These are phyloP conservation scores for Thamnidium elegans DNA, from an alignment of 192 early-diverging fungal genomes.

Conservation along the genomic window DNA sequence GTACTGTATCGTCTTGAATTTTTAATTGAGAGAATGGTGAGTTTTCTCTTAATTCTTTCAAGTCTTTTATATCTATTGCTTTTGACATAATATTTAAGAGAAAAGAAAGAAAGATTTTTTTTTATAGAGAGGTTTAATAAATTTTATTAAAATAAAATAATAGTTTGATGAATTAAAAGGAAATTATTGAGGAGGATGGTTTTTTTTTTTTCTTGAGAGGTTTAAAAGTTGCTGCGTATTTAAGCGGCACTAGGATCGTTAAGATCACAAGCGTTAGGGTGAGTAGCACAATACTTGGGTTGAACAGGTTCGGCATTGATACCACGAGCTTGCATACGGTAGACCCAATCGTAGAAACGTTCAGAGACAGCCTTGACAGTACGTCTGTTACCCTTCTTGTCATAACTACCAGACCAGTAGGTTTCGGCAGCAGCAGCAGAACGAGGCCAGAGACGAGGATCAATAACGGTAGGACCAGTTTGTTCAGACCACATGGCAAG, in stretches of 20 bases:
- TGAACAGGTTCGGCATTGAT: slow-evolving; percentile 57
- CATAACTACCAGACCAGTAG: slow-evolving; percentile 65
- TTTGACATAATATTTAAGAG: background rate
- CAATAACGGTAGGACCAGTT: slow-evolving; percentile 54
- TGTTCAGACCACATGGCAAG: slow-evolving; percentile 73
- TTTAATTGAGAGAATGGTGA: slow-evolving; percentile 18
- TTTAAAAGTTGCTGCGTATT: no score
- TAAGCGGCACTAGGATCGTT: slow-evolving; percentile 5
- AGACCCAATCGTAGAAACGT: slow-evolving; percentile 67
- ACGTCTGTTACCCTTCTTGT: slow-evolving; percentile 41
- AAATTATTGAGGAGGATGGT: no score
- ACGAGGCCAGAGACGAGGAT: slow-evolving; percentile 68
- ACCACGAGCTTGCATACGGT: slow-evolving; percentile 64
- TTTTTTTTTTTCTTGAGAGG: no score
- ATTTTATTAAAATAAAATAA: no score
- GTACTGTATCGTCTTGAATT: slow-evolving; percentile 12
- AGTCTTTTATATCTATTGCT: background rate
- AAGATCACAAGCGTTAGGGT: slow-evolving; percentile 36
- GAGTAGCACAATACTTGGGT: slow-evolving; percentile 58
- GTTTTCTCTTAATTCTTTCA: background rate
- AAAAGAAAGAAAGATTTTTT: no score
- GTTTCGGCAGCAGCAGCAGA: slow-evolving; percentile 65
- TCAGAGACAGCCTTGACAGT: slow-evolving; percentile 27
- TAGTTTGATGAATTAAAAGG: no score
- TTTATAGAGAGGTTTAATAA: no score